Evolutionary conservation across 2,329 filamentous ascomycete species (phyloP), one percentile per base, ranked within the genome.

Genomic region (Xylaria sp.): DNA sequence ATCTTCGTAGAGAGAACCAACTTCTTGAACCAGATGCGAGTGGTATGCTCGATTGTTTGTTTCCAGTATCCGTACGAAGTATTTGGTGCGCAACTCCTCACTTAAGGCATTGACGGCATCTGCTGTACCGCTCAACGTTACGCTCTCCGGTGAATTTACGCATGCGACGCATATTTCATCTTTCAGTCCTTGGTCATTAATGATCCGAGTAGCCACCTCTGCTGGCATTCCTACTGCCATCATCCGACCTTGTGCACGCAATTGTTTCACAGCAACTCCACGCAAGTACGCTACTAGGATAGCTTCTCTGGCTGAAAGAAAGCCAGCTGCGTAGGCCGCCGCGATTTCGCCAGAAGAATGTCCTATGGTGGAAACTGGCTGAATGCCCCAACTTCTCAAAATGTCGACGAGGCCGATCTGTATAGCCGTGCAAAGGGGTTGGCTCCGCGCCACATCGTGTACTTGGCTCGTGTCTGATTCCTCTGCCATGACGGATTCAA

Each of bases 301-400:
- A 53, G 50, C 50, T 4, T 53, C 8, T 21, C 14, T 21, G 30
- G 17, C 17, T 3, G 50, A 30, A 5, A 53, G n/a, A 21, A 12
- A 17, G 12, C 50, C 50, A 14, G 50, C 50, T 8, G 50, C 50
- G 14, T 53, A 53, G 2, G 50, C 50, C 6, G 50, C 50, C 19
- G 50, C 50, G 21, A 53, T 53, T 30, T 53, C 50, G 3, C 50
- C 50, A 1, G 50, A 53, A 4, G 50, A 53, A 21, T 53, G 50
- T 2, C 50, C 50, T 12, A 53, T 1, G 2, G 19, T 21, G 1
- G n/a, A 7, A 3, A 5, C 14, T 4, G 50, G 50, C 21, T 1
- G 12, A 32, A 53, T 17, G 50, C 21, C 24, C 50, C 50, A 53
- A 11, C 50, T 53, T 19, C 24, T 8, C 50, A 53, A 21, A 1